These are phyloP conservation scores for Pontederia paniculata DNA, from an alignment of 176 grass and related monocot species.

Conservation along the genomic window DNA sequence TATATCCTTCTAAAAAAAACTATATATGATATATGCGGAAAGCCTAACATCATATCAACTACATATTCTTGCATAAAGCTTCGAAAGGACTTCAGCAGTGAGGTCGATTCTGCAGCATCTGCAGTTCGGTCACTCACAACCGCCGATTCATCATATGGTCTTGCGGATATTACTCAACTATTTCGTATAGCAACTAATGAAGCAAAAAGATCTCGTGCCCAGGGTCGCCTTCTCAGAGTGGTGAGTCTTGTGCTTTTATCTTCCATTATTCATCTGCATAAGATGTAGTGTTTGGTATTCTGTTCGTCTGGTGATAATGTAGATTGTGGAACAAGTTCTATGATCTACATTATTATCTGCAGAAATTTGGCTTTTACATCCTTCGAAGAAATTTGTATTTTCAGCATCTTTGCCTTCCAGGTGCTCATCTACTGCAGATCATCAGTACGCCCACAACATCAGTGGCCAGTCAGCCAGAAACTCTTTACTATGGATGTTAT, in stretches of 20 bases:
- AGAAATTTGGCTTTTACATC: no score
- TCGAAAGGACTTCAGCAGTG: constrained; percentile 65
- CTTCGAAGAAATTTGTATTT: background rate
- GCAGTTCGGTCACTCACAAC: constrained; percentile 35
- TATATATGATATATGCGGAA: no score
- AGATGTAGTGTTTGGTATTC: no score
- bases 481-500: constrained; percentile 77
- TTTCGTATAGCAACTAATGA: constrained; percentile 70
- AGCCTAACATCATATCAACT: no score
- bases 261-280: background rate
- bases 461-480: constrained; percentile 68
- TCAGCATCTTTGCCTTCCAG: constrained; percentile 22
- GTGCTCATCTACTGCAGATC: constrained; percentile 91
- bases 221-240: constrained; percentile 71
- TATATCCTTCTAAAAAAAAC: no score
- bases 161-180: constrained; percentile 71
- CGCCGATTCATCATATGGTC: constrained; percentile 22
- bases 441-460: constrained; percentile 56
- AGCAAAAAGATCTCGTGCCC: constrained; percentile 49
- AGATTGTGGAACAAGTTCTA: no score
- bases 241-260: constrained; percentile 27
- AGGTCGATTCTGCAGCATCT: constrained; percentile 33
- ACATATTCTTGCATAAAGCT: constrained; percentile 26
- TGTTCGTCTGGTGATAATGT: no score
- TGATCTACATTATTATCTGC: no score